Evolutionary conservation across 1,284 basidiomycete genomes (phyloP).

Genomic region (Cerrena zonata): DNA sequence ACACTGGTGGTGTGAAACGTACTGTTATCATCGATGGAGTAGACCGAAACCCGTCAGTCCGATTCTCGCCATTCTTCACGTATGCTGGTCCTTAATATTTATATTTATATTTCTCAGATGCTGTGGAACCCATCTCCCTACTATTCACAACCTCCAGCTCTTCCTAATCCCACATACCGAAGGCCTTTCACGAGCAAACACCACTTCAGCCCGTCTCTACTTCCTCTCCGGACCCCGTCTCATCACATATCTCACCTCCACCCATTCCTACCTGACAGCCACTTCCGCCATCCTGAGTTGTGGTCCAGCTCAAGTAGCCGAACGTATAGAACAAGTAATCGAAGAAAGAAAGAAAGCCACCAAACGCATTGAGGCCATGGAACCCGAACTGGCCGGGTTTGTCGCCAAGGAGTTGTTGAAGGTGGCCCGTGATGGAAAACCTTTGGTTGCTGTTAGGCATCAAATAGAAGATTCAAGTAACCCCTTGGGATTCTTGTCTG

Average conservation of each 20-base stretch:
- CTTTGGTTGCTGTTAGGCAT: conserved; percentile 42
- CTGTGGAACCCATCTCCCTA: conserved; percentile 81
- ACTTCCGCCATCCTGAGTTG: conserved; percentile 62
- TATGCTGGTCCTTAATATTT: background rate
- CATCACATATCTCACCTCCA: conserved; percentile 51
- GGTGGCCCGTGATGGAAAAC: conserved; percentile 13
- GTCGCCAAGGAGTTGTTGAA: conserved; percentile 44
- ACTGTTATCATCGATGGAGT: conserved; percentile 76
- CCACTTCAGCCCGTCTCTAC: conserved; percentile 66
- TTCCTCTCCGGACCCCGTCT: conserved; percentile 79
- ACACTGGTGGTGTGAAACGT: conserved; percentile 74
- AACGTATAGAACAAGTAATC: conserved; percentile 64
- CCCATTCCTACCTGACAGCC: conserved; percentile 49
- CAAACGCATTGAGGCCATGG: conserved; percentile 60
- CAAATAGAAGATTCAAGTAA: conserved; percentile 58
- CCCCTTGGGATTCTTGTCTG: conserved; percentile 55
- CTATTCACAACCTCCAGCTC: conserved; percentile 64
- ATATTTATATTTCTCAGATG: conserved; percentile 43
- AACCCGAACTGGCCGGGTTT: conserved; percentile 59
- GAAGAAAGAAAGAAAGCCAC: conserved; percentile 58
- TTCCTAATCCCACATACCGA: conserved; percentile 67
- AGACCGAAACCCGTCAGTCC: conserved; percentile 69
- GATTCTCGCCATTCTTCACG: background rate
- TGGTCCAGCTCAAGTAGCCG: conserved; percentile 56
- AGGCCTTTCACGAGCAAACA: conserved; percentile 49